phyloP scores from a whole-genome alignment of 139 green algal species.

The Picochlorum sp. region DNA sequence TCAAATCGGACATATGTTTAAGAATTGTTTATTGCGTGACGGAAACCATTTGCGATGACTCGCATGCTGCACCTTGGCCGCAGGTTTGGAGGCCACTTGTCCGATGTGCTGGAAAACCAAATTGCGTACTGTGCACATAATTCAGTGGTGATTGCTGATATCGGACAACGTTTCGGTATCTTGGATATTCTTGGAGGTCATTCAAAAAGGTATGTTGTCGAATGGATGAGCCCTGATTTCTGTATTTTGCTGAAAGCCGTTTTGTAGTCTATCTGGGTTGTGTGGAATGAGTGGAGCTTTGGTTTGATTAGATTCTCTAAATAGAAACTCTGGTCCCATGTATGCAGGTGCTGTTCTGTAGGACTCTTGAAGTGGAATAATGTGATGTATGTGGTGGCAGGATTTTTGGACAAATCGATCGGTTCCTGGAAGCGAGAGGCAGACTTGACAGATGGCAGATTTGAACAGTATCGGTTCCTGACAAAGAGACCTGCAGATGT shows the following conservation, averaged over 20 bases:
- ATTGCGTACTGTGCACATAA: constrained; percentile 19
- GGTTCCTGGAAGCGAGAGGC: neutral
- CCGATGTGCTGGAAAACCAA: neutral
- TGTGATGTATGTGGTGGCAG: neutral
- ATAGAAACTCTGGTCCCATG: too few relatives aligned
- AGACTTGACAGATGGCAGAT: neutral
- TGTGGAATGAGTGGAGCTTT: too few relatives aligned
- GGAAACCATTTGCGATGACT: too few relatives aligned
- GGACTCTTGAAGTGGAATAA: neutral
- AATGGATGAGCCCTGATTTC: too few relatives aligned
- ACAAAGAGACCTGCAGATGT: constrained; percentile 21
- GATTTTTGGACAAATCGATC: neutral
- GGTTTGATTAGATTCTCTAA: too few relatives aligned
- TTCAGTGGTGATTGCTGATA: constrained; percentile 9
- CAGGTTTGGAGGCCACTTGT: constrained; percentile 17
- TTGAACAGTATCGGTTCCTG: constrained; percentile 1
- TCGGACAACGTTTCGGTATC: neutral
- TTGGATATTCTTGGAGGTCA: constrained; percentile 10
- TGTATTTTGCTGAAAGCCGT: too few relatives aligned
- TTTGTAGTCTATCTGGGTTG: too few relatives aligned
- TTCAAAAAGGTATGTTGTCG: constrained; percentile 12
- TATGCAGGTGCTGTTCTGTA: too few relatives aligned
- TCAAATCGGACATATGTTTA: too few relatives aligned
- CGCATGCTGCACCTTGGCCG: neutral
- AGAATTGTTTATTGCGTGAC: too few relatives aligned